Evolutionary conservation across 139 green algal genomes (phyloP), one percentile per base, ranked within the genome.

Genomic region (Ulvella scutata): DNA sequence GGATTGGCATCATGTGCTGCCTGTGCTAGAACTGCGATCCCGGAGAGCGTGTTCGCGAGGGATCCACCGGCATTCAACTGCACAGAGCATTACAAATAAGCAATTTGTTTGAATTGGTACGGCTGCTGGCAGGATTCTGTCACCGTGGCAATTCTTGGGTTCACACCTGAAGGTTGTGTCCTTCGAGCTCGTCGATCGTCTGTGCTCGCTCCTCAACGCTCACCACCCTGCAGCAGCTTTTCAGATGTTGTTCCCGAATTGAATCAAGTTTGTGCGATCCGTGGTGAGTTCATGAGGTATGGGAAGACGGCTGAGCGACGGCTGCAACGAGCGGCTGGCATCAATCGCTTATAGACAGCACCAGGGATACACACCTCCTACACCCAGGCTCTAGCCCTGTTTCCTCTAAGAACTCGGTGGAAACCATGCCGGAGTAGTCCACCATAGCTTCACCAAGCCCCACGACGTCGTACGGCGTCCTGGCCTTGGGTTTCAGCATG

Each of bases 11-110:
- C 51, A 23, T 67, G 51, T 73, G 73, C 31, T 17, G 87, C 89
- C 2, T 37, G 36, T 3, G 82, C 81, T 2, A 98, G 84, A 7
- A 88, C 79, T 0, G 84, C 82, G 17, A 97, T 79, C 29, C 80
- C 91, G 37, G 96, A 84, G 21, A 98, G 85, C 0, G 90, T 96
- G 85, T 98, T 98, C 43, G 85, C 87, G 0, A 98, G 75, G 0
- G 88, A 96, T 72, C 93, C 91, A 2, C 90, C 93, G 2, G 90
- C 86, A 44, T 78, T 87, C 4, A 97, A 79, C 81, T 94, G 79
- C n/a, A 21, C 39, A n/a, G 21, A 26, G 3, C 20, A 29, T 43
- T 38, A 3, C 17, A 38, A 37, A 7, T 34, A 3, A 43, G 29
- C 39, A 33, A 13, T 3, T 34, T 4, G 33, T 28, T 33, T 26